A percentile compares a stretch with the other conserved stretches of the same genome.
Evolutionary conservation across 805 yeast species (phyloP).

Genomic region (Wickerhamomyces queroliae): DNA sequence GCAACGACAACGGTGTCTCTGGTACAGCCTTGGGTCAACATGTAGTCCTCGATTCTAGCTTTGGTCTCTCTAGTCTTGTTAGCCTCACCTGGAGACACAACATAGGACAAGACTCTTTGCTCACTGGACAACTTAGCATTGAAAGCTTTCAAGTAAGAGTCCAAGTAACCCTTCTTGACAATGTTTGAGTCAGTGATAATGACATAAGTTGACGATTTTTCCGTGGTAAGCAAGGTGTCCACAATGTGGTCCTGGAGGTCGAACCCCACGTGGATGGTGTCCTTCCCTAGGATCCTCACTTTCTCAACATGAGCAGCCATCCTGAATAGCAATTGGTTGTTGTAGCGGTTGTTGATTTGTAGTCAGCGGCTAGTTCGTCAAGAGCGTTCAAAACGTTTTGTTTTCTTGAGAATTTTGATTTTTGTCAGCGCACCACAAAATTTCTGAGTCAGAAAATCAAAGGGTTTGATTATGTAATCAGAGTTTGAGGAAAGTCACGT

Average conservation of each 20-base stretch:
- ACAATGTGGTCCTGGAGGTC: conserved; percentile 72
- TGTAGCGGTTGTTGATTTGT: too few species aligned
- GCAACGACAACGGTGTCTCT: conserved; percentile 94
- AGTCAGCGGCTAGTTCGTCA: too few species aligned
- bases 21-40: conserved; percentile 81
- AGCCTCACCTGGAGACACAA: conserved; percentile 89
- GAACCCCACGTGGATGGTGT: conserved; percentile 87
- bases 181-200: conserved; percentile 84
- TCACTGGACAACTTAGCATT: conserved; percentile 36
- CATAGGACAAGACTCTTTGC: conserved; percentile 66
- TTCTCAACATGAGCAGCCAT: conserved; percentile 25
- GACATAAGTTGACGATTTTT: conserved; percentile 87
- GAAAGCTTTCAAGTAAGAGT: conserved; percentile 39
- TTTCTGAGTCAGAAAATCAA: too few species aligned
- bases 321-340: too few species aligned
- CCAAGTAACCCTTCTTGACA: conserved; percentile 56
- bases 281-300: conserved; percentile 75
- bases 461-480: too few species aligned
- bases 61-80: conserved; percentile 85
- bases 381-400: not conserved
- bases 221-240: conserved; percentile 49
- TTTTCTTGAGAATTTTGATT: too few species aligned
- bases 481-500: too few species aligned
- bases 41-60: conserved; percentile 87
- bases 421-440: too few species aligned